Conservation (phyloP, 805 yeast genomes). For the Cyberlindnera meyerae region DNA sequence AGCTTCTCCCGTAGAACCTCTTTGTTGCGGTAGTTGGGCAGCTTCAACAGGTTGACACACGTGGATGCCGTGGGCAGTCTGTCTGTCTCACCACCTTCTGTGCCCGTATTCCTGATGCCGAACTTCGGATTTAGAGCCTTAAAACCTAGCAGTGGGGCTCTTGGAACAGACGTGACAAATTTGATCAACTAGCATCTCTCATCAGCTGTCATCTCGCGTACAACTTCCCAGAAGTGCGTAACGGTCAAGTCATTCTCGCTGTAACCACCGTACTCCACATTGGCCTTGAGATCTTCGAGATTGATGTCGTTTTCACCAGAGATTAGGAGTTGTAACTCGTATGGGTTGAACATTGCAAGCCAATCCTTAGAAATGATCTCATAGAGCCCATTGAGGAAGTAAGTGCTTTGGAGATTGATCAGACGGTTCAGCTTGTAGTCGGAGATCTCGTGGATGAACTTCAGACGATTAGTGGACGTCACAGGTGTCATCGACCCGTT, state of each 20-base stretch:
- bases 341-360: conserved; percentile 81
- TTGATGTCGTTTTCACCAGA: conserved; percentile 68
- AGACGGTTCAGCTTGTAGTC: conserved; percentile 70
- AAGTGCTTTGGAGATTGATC: conserved; percentile 51
- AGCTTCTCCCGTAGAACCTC: conserved; percentile 54
- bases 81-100: conserved; percentile 43
- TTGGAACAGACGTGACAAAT: conserved; percentile 88
- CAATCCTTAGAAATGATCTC: conserved; percentile 66
- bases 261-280: conserved; percentile 67
- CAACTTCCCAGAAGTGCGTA: conserved; percentile 65
- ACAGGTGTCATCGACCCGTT: conserved; percentile 58
- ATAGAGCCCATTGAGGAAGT: conserved; percentile 67
- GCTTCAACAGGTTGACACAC: conserved; percentile 79
- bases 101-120: conserved; percentile 55
- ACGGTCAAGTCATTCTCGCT: conserved; percentile 54
- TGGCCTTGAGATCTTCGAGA: conserved; percentile 57
- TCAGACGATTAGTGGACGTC: conserved; percentile 52
- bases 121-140: conserved; percentile 67
- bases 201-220: conserved; percentile 59
- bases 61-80: conserved; percentile 85
- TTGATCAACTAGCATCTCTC: conserved; percentile 66
- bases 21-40: conserved; percentile 77
- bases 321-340: conserved; percentile 77
- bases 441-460: conserved; percentile 73
- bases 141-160: conserved; percentile 90